Evolutionary conservation across 495 filamentous ascomycete species (phyloP).

Genomic region (Lasiosphaeria miniovina): DNA sequence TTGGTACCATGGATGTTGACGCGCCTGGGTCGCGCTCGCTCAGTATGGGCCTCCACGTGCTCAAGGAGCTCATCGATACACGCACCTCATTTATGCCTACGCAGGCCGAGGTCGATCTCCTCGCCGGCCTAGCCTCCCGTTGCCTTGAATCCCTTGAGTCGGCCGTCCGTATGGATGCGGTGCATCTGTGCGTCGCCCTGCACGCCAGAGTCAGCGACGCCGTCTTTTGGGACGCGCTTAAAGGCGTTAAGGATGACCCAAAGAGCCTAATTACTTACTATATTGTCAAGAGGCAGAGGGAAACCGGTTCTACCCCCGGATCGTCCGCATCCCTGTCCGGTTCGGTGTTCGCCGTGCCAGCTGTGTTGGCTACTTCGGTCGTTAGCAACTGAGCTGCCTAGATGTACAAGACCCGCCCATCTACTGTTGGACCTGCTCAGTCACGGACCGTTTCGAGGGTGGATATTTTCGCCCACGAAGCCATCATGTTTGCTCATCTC

Average conservation of each 20-base stretch:
- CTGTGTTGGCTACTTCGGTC: no score
- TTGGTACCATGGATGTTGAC: constrained; percentile 38
- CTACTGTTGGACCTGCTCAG: no score
- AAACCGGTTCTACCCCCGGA: constrained; percentile 14
- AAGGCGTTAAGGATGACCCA: constrained; percentile 60
- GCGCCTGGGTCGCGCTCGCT: constrained; percentile 30
- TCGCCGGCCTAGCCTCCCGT: constrained; percentile 55
- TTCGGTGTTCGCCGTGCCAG: no score
- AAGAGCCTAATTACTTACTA: constrained; percentile 82
- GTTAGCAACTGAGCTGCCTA: no score
- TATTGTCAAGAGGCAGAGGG: constrained; percentile 63
- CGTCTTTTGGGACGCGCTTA: constrained; percentile 63
- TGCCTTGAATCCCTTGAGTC: constrained; percentile 70
- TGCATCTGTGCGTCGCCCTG: constrained; percentile 71
- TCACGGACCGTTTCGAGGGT: no score
- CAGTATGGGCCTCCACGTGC: constrained; percentile 60
- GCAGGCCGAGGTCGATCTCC: constrained; percentile 41
- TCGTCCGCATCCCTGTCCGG: no score
- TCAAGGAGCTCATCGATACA: constrained; percentile 50
- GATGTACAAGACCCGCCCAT: no score
- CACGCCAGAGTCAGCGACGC: constrained; percentile 64
- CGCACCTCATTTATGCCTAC: constrained; percentile 37
- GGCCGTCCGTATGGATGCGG: constrained; percentile 74
- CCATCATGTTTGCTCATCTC: no score
- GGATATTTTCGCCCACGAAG: no score